Evolutionary conservation across 352 stramenopile species (phyloP).

Genomic region (Globisporangium canariense): DNA sequence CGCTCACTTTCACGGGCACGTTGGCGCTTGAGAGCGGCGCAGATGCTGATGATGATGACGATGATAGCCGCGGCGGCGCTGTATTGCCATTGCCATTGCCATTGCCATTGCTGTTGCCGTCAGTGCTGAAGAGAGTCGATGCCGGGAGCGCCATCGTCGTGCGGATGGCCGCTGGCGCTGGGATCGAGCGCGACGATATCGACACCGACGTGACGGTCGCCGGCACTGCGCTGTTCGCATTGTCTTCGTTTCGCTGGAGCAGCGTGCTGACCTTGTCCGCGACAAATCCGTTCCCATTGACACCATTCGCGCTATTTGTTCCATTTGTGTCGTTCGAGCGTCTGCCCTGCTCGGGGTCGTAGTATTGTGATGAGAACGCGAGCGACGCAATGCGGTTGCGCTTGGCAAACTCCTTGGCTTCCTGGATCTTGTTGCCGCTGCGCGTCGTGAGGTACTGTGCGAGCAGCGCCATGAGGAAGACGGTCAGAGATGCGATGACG

Average conservation of each 20-base stretch:
- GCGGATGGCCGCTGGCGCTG: slow-evolving; percentile 1
- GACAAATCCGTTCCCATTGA: not conserved
- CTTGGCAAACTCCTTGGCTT: slow-evolving; percentile 38
- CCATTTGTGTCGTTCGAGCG: not conserved
- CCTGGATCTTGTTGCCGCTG: slow-evolving; percentile 41
- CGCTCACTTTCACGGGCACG: slow-evolving; percentile 31
- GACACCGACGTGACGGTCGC: slow-evolving; percentile 20
- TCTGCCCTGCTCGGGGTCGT: slow-evolving; percentile 31
- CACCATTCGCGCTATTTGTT: not conserved
- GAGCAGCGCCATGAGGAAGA: slow-evolving; percentile 55
- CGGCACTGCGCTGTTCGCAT: slow-evolving; percentile 7
- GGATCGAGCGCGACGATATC: slow-evolving; percentile 11
- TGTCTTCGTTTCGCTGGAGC: not conserved
- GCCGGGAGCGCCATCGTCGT: slow-evolving; percentile 4
- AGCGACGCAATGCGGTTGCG: slow-evolving; percentile 6
- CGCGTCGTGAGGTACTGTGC: slow-evolving; percentile 55
- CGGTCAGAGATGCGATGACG: slow-evolving; percentile 34
- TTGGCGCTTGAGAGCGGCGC: not conserved
- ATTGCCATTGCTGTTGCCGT: slow-evolving; percentile 4
- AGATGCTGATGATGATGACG: not conserved
- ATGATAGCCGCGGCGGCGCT: not conserved
- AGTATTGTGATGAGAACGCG: slow-evolving; percentile 22
- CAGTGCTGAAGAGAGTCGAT: slow-evolving; percentile 16
- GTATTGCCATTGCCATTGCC: slow-evolving; percentile 2
- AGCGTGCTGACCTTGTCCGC: not conserved